A percentile compares a stretch with the other conserved stretches of the same genome.
These are phyloP conservation scores for Raddia distichophylla DNA, from an alignment of 176 grass and related monocot species.

Conservation along the genomic window DNA sequence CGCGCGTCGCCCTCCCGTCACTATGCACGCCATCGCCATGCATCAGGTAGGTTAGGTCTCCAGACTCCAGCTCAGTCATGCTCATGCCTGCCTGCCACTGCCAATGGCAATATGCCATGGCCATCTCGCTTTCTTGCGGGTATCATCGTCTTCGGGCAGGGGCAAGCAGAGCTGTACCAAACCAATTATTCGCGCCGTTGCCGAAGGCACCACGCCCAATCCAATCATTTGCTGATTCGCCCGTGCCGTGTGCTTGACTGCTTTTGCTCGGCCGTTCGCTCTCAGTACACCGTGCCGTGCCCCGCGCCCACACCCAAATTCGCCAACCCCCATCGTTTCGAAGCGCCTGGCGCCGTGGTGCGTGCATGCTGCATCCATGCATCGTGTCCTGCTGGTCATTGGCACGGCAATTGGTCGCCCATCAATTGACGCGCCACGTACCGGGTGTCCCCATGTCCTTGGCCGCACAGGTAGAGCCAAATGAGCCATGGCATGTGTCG, in stretches of 20 bases:
- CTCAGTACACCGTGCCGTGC: background rate
- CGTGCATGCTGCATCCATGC: constrained; percentile 6
- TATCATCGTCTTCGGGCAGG: no score
- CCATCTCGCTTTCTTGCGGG: background rate
- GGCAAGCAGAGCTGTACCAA: background rate
- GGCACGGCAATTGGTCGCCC: constrained; percentile 22
- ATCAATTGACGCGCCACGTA: constrained; percentile 23
- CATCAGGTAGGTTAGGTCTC: background rate
- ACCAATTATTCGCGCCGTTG: constrained; percentile 16
- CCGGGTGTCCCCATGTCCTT: constrained; percentile 4
- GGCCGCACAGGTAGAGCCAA: background rate
- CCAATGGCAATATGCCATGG: background rate
- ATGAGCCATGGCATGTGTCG: background rate
- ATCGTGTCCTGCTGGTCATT: background rate
- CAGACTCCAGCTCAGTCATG: constrained; percentile 13
- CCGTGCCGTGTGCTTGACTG: no score
- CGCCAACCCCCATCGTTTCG: background rate
- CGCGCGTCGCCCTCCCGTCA: background rate
- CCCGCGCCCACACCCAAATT: background rate
- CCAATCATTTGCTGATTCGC: constrained; percentile 15
- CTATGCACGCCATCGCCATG: background rate
- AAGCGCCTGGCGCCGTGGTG: background rate
- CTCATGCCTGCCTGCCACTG: background rate
- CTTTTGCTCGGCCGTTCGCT: background rate
- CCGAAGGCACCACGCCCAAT: background rate